These are phyloP conservation scores for Geotrichum carabidarum DNA, from an alignment of 1,139 yeast species.

Conservation along the genomic window DNA sequence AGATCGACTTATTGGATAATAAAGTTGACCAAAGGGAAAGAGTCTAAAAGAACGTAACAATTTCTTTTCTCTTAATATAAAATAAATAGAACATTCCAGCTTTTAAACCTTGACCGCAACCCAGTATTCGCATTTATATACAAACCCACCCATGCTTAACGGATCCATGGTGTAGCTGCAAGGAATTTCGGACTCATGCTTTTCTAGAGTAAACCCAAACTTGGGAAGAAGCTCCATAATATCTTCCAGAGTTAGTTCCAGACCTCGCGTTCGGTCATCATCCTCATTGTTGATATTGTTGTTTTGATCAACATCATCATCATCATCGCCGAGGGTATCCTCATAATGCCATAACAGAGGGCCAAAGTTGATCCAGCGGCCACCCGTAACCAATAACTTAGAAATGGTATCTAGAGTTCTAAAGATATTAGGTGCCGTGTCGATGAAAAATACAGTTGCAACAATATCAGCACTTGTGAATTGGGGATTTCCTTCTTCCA, in stretches of 20 bases:
- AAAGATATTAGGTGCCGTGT: slow-evolving; percentile 69
- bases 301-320: not conserved
- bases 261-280: slow-evolving; percentile 44
- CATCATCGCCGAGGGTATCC: slow-evolving; percentile 25
- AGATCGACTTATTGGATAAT: not conserved
- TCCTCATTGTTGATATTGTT: slow-evolving; percentile 27
- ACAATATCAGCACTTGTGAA: slow-evolving; percentile 48
- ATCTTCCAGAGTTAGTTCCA: slow-evolving; percentile 63
- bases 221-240: slow-evolving; percentile 46
- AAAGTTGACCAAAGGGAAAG: not conserved
- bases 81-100: not conserved
- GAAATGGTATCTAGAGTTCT: slow-evolving; percentile 60
- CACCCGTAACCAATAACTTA: slow-evolving; percentile 50
- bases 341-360: slow-evolving; percentile 87
- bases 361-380: slow-evolving; percentile 79
- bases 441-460: slow-evolving; percentile 71
- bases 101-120: slow-evolving; percentile 40
- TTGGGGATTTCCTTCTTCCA: slow-evolving; percentile 28
- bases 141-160: slow-evolving; percentile 51
- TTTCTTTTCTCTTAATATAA: not conserved
- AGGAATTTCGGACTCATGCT: slow-evolving; percentile 44
- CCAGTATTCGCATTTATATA: slow-evolving; percentile 70
- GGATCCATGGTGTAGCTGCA: slow-evolving; percentile 56
- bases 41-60: not conserved
- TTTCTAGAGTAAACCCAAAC: slow-evolving; percentile 52